Evolutionary conservation across 1,284 basidiomycete species (phyloP), one percentile per base, ranked within the genome.

Genomic region (Ganoderma resinaceum): DNA sequence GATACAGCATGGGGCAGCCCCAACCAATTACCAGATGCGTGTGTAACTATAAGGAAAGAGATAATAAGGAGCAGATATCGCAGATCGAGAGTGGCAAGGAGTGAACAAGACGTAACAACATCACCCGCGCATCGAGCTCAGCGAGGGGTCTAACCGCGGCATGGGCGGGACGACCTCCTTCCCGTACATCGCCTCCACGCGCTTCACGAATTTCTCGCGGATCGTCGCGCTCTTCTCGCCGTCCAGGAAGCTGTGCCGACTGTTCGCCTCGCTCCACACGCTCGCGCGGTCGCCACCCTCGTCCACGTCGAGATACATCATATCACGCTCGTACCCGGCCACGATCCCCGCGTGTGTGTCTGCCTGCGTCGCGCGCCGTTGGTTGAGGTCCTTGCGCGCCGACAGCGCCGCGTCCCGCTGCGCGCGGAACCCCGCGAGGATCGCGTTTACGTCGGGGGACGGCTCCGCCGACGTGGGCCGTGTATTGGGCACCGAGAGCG

Each of bases 231-330:
- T 89, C 74, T 82, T 82, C 61, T 87, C 85, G 29, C 79, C 76
- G 70, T 90, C 87, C 72, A 90, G 70, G 68, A 90, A 81, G 73
- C 87, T 88, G 53, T 78, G 78, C 8, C 85, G 85, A 68, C 83
- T 85, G 62, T 84, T 83, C 37, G 82, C 72, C 42, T 71, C 74
- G 67, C 77, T 81, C 77, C 84, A 86, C 68, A 81, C 80, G 65
- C 84, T 85, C 76, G 82, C 83, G 46, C 82, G 80, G 67, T 79
- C 80, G 20, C 76, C 71, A 72, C 77, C 70, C 61, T 79, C 70
- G 61, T 73, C 68, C 49, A 65, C 66, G 59, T 75, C 76, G 33
- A 73, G 73, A 63, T 75, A 75, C 65, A 72, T 42, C 38, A 74
- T 72, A 23, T 72, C 71, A 53, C 71, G 71, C 52, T 67, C 63